Conservation (phyloP, 805 yeast genomes). For the Teunomyces kruisii region DNA sequence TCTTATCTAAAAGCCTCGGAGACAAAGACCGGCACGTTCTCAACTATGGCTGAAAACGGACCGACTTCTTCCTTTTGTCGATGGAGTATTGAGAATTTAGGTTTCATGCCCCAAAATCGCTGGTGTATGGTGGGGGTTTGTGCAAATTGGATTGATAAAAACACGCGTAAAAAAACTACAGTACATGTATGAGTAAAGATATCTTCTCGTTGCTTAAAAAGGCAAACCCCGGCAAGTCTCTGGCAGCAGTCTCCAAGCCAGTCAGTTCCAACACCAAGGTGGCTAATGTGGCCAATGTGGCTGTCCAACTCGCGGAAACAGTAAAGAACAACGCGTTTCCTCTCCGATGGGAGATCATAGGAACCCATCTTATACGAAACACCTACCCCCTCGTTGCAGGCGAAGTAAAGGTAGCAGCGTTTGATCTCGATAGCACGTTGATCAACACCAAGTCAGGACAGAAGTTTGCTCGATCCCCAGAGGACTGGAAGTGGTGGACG, state of each 20-base stretch:
- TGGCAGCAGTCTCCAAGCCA: neutral
- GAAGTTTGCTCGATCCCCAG: constrained; percentile 54
- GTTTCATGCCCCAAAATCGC: no score
- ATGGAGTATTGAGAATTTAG: no score
- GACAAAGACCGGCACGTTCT: no score
- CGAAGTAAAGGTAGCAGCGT: constrained; percentile 55
- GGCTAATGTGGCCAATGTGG: neutral
- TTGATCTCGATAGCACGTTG: constrained; percentile 85
- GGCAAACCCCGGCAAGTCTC: neutral
- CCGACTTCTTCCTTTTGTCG: no score
- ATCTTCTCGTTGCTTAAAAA: neutral
- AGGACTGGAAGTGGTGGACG: constrained; percentile 70
- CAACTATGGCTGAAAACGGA: no score
- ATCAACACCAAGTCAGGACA: constrained; percentile 63
- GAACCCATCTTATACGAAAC: constrained; percentile 8
- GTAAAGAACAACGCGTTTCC: neutral
- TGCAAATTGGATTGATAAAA: neutral
- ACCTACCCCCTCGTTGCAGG: neutral
- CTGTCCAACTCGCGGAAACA: neutral
- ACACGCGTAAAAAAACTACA: neutral
- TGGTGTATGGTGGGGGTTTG: no score
- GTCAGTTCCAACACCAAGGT: neutral
- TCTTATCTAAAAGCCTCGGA: no score
- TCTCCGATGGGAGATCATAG: neutral
- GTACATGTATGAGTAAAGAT: neutral